phyloP scores from a whole-genome alignment of 345 rosid species.

The Hibiscus trionum region DNA sequence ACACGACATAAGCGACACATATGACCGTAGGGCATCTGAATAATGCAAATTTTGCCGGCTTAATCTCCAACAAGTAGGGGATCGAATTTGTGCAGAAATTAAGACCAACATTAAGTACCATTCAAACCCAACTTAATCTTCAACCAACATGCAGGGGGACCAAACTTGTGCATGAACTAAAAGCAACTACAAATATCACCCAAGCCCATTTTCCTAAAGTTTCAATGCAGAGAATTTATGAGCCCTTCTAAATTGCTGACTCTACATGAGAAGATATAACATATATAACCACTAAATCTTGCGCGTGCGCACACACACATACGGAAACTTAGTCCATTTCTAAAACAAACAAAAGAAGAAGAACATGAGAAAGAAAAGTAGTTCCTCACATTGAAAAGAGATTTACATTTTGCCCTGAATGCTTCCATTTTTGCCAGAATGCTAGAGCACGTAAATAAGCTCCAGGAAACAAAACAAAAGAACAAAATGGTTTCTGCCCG shows the following conservation, averaged over 20 bases:
- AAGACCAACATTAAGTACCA: too few relatives aligned
- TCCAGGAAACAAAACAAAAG: constrained; percentile 25
- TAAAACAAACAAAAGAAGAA: background rate
- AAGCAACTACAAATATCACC: too few relatives aligned
- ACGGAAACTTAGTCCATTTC: background rate
- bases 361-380: background rate
- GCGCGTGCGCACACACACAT: background rate
- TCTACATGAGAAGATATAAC: background rate
- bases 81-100: too few relatives aligned
- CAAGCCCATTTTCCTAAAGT: background rate
- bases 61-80: too few relatives aligned
- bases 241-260: background rate
- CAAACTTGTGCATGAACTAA: too few relatives aligned
- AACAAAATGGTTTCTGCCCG: constrained; percentile 27
- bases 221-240: background rate
- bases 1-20: too few relatives aligned
- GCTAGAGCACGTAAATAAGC: constrained; percentile 20
- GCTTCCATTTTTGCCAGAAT: constrained; percentile 19
- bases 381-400: constrained; percentile 32
- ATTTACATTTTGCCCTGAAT: constrained; percentile 29
- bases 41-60: too few relatives aligned
- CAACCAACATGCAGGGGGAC: too few relatives aligned
- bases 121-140: too few relatives aligned
- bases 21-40: too few relatives aligned
- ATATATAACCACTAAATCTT: background rate